These are phyloP conservation scores for Dendrobium nobile DNA, from an alignment of 106 monocot genomes.

Conservation along the genomic window DNA sequence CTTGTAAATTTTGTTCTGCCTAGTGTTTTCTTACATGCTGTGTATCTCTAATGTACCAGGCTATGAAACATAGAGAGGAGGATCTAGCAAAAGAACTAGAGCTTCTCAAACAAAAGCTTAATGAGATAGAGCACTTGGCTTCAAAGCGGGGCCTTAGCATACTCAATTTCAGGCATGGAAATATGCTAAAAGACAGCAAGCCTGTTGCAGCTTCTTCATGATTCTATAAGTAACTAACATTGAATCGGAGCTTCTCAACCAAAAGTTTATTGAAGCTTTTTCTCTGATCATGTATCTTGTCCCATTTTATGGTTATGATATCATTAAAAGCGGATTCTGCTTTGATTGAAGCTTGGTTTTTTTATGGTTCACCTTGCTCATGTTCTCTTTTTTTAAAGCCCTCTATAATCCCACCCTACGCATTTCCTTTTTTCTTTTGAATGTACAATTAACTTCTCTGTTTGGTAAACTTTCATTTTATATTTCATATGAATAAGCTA, in stretches of 20 bases:
- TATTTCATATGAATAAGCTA: no score
- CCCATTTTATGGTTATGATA: background rate
- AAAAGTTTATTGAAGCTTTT: background rate
- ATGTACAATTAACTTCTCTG: no score
- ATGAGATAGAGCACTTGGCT: conserved; percentile 29
- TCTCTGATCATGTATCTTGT: background rate
- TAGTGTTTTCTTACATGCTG: background rate
- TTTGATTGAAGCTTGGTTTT: no score
- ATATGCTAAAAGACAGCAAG: conserved; percentile 14
- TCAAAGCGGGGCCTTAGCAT: conserved; percentile 29
- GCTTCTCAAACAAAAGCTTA: conserved; percentile 24
- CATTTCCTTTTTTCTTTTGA: no score
- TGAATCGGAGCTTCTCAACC: background rate
- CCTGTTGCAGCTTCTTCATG: conserved; percentile 13
- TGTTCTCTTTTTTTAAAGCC: no score
- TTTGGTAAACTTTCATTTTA: no score
- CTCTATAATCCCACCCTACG: no score
- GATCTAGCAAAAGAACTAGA: conserved; percentile 32
- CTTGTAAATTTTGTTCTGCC: background rate
- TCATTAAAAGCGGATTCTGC: no score
- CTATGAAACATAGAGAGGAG: conserved; percentile 27
- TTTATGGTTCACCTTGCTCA: no score
- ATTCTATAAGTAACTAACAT: background rate
- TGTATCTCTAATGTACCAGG: background rate
- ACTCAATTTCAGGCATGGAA: conserved; percentile 21